Evolutionary conservation across 257 asterid species (phyloP).

Genomic region (Solanum chmielewskii): DNA sequence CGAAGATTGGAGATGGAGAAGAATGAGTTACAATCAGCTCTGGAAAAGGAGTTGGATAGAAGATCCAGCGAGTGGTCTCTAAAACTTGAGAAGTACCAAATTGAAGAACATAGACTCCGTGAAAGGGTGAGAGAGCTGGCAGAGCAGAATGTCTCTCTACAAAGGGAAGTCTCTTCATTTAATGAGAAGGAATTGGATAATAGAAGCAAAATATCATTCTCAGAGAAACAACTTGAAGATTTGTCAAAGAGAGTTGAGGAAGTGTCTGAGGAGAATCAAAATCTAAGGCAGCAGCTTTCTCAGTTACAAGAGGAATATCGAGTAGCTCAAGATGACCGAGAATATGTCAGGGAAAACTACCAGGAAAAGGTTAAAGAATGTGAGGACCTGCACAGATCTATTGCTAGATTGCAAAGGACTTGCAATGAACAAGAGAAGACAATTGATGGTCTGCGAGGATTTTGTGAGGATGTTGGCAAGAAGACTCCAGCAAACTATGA

Average conservation of each 20-base stretch:
- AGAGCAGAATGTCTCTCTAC: slow-evolving; percentile 89
- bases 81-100: slow-evolving; percentile 77
- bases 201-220: slow-evolving; percentile 28
- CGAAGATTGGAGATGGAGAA: slow-evolving; percentile 75
- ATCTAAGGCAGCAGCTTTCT: slow-evolving; percentile 39
- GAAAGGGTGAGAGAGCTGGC: slow-evolving; percentile 94
- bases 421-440: slow-evolving; percentile 88
- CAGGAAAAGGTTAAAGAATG: slow-evolving; percentile 72
- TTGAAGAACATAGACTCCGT: slow-evolving; percentile 88
- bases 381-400: slow-evolving; percentile 74
- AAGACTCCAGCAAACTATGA: slow-evolving; percentile 37
- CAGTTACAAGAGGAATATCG: slow-evolving; percentile 52
- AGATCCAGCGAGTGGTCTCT: slow-evolving; percentile 84
- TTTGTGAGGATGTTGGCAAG: slow-evolving; percentile 69
- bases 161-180: slow-evolving; percentile 71
- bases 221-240: slow-evolving; percentile 55
- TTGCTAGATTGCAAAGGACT: slow-evolving; percentile 69
- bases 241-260: slow-evolving; percentile 41
- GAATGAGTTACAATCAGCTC: slow-evolving; percentile 60
- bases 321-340: slow-evolving; percentile 63
- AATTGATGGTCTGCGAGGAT: slow-evolving; percentile 67
- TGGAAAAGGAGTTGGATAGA: slow-evolving; percentile 87
- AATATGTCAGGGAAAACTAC: slow-evolving; percentile 50
- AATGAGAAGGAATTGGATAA: slow-evolving; percentile 52
- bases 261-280: slow-evolving; percentile 39